These are phyloP conservation scores for Flaveria linearis DNA, from an alignment of 129 eudicot genomes.

Conservation along the genomic window DNA sequence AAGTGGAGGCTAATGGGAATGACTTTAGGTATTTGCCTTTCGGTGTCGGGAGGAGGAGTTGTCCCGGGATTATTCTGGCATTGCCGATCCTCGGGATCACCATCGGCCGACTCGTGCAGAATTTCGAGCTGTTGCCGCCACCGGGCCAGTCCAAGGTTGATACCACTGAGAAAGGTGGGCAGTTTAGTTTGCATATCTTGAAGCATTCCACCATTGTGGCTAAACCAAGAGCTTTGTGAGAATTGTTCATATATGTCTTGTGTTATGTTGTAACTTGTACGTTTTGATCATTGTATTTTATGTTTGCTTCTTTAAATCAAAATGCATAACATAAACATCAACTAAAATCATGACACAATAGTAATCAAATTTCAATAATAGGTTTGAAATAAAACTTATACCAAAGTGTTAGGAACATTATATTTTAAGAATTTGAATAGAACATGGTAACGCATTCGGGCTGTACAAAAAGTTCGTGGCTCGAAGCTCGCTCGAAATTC, in stretches of 20 bases:
- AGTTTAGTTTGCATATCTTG: slow-evolving; percentile 48
- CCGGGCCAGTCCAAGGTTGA: slow-evolving; percentile 43
- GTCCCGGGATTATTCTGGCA: slow-evolving; percentile 60
- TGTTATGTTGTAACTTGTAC: slow-evolving; percentile 15
- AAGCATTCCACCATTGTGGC: slow-evolving; percentile 34
- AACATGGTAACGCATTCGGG: no score
- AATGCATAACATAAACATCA: no score
- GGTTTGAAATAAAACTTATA: no score
- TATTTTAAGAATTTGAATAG: no score
- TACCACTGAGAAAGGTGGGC: slow-evolving; percentile 43
- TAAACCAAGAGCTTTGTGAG: slow-evolving; percentile 40
- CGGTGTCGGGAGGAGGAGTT: slow-evolving; percentile 52
- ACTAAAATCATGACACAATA: no score
- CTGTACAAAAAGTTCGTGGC: no score
- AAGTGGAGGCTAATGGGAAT: slow-evolving; percentile 50
- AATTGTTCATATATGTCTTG: not conserved
- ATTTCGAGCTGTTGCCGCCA: slow-evolving; percentile 46
- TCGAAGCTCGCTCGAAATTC: no score
- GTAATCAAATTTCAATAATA: no score
- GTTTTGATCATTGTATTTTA: slow-evolving; percentile 2
- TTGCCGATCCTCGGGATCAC: slow-evolving; percentile 64
- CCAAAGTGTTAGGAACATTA: no score
- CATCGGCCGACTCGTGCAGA: slow-evolving; percentile 44
- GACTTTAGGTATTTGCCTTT: slow-evolving; percentile 46
- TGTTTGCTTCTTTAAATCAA: not conserved